A percentile compares a stretch with the other conserved stretches of the same genome.
Conservation (phyloP, 306 rosid species). For the Cucurbita pepo region DNA sequence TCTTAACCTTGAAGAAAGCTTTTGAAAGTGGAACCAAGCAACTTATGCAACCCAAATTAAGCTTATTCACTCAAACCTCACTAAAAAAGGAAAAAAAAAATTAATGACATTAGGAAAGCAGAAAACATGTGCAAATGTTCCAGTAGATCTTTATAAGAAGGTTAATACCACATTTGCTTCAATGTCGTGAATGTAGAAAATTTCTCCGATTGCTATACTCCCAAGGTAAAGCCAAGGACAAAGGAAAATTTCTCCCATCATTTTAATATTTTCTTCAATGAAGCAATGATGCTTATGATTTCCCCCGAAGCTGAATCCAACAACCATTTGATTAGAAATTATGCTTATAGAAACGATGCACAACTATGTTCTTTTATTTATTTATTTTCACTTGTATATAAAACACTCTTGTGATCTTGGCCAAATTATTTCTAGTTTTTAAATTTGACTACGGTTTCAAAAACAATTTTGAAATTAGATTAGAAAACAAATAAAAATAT, state of each 20-base stretch:
- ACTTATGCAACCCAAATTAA: constrained; percentile 7
- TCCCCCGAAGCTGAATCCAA: constrained; percentile 42
- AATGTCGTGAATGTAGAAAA: background rate
- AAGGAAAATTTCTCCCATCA: background rate
- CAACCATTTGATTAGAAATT: background rate
- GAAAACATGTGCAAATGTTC: background rate
- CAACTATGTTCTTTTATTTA: background rate
- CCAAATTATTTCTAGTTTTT: background rate
- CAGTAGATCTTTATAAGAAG: background rate
- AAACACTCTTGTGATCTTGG: background rate
- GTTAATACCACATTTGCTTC: background rate
- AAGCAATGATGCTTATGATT: constrained; percentile 20
- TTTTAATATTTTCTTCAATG: background rate
- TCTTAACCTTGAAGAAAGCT: constrained; percentile 5
- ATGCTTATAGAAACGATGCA: background rate
- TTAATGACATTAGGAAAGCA: constrained; percentile 6
- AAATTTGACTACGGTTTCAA: background rate
- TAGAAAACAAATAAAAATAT: background rate
- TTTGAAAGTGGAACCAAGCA: constrained; percentile 5
- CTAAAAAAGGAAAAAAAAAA: constrained; percentile 11
- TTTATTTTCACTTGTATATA: background rate
- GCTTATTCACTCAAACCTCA: constrained; percentile 9
- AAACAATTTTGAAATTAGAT: background rate
- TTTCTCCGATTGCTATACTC: background rate
- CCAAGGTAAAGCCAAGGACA: background rate